Percentiles rank a stretch among this genome's conserved stretches.
Conservation (phyloP, 148 eudicot genomes). For the Selenicereus undatus region DNA sequence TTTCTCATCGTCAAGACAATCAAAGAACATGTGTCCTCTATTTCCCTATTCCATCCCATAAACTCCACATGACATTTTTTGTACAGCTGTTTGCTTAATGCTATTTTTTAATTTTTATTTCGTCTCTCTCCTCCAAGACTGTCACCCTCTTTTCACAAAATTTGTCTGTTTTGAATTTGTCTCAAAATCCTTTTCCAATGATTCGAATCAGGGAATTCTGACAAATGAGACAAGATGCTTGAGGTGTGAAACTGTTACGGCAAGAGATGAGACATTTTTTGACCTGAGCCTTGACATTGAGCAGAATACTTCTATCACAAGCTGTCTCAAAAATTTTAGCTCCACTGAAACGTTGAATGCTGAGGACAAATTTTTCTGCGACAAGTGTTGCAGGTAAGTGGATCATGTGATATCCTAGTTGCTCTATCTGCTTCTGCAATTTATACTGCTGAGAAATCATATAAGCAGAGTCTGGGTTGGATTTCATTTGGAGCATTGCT, state of each 20-base stretch:
- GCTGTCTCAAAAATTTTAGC: constrained; percentile 83
- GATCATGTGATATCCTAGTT: neutral
- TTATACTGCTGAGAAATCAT: neutral
- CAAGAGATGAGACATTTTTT: constrained; percentile 81
- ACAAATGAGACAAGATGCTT: constrained; percentile 89
- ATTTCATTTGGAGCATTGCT: neutral
- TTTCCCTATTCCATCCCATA: too few relatives aligned
- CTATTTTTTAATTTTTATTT: neutral
- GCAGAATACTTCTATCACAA: constrained; percentile 82
- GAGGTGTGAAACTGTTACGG: constrained; percentile 84
- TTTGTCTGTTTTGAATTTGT: neutral
- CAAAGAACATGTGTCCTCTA: too few relatives aligned
- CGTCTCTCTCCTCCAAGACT: neutral
- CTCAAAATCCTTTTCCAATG: constrained; percentile 8
- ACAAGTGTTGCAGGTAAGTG: constrained; percentile 79
- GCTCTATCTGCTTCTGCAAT: neutral
- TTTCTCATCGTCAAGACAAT: too few relatives aligned
- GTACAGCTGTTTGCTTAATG: neutral
- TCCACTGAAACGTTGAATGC: constrained; percentile 90
- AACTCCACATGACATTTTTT: neutral
- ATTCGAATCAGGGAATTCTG: constrained; percentile 60
- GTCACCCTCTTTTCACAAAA: neutral
- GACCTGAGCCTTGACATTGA: constrained; percentile 91
- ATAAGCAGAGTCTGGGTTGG: too few relatives aligned
- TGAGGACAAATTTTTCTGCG: constrained; percentile 92